These are phyloP conservation scores for Amborella trichopoda DNA, from an alignment of 164 flowering plant genomes.

Conservation along the genomic window DNA sequence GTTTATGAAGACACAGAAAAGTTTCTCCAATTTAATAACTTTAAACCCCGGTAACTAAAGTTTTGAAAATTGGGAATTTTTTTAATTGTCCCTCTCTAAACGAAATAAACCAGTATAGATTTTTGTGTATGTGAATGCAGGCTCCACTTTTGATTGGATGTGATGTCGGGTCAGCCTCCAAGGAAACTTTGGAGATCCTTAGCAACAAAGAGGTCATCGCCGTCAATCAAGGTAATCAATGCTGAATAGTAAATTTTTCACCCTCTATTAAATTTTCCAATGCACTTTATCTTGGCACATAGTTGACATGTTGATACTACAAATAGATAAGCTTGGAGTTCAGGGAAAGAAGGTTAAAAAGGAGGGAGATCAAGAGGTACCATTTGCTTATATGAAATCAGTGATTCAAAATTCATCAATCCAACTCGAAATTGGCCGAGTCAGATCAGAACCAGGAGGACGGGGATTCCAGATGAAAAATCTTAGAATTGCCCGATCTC, in stretches of 20 bases:
- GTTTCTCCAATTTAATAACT: no score
- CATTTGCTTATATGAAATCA: not conserved
- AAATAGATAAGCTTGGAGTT: constrained; percentile 55
- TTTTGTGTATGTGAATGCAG: constrained; percentile 14
- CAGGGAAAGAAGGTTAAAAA: constrained; percentile 62
- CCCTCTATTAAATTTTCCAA: not conserved
- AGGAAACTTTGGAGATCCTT: constrained; percentile 27
- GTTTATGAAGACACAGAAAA: no score
- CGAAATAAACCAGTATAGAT: no score
- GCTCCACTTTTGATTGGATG: constrained; percentile 79
- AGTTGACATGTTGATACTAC: not conserved
- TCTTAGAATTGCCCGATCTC: no score
- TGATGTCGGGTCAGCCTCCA: constrained; percentile 41
- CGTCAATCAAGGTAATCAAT: constrained; percentile 56
- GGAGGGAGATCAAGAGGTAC: constrained; percentile 56
- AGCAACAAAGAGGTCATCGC: constrained; percentile 67
- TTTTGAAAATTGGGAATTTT: no score
- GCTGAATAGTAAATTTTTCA: not conserved
- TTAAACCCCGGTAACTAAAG: no score
- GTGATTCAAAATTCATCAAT: no score
- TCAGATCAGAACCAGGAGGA: no score
- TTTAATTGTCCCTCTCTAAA: no score
- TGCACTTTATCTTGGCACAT: not conserved
- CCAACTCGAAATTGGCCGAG: no score
- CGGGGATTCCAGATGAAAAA: no score